Base-by-base conservation (phyloP, 2,329 filamentous ascomycete species). In the Graphilbum fragrans region DNA sequence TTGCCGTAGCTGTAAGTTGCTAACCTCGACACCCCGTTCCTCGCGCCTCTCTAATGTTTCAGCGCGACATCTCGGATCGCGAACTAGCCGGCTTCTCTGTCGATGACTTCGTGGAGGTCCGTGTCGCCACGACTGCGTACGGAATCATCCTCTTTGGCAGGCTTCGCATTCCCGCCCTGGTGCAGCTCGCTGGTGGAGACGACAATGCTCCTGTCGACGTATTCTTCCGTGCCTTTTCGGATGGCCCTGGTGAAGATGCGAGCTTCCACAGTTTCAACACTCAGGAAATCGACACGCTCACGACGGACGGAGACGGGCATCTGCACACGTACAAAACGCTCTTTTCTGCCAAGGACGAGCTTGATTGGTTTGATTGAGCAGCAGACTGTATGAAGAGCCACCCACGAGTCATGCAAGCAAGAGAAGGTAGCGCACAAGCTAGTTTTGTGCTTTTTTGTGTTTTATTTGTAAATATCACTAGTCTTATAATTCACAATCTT, bases 291-390 rank as follows among this genome's bases (percentile, higher is more conserved):
- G 57, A 61, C 31, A 44, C 48, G 50, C n/a, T n/a, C n/a, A 22
- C 35, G 6, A 38, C 36, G 32, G 20, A 42, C 29, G 44, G 34
- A 27, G 62, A 61, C 35, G 67, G 66, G 8, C 58, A 58, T n/a
- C n/a, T n/a, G n/a, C 61, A 62, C 39, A 59, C 51, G 34, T 72
- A 62, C 50, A 59, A 60, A 21, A 66, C 65, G 8, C 61, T 71
- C 35, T 70, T 70, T 45, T n/a, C n/a, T n/a, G 59, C 55, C 8
- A 59, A 62, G 47, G 52, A 64, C n/a, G 68, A 71, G 48, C 53
- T 70, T 35, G 64, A 72, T 52, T 75, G 71, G 71, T 75, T 75
- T 50, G 69, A 74, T 47, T 66, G n/a, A n/a, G n/a, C n/a, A n/a
- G n/a, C n/a, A n/a, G n/a, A n/a, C n/a, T n/a, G n/a, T n/a, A n/a